These are phyloP conservation scores for Capniomyces stellatus DNA, from an alignment of 371 early-diverging fungal species.

Conservation along the genomic window DNA sequence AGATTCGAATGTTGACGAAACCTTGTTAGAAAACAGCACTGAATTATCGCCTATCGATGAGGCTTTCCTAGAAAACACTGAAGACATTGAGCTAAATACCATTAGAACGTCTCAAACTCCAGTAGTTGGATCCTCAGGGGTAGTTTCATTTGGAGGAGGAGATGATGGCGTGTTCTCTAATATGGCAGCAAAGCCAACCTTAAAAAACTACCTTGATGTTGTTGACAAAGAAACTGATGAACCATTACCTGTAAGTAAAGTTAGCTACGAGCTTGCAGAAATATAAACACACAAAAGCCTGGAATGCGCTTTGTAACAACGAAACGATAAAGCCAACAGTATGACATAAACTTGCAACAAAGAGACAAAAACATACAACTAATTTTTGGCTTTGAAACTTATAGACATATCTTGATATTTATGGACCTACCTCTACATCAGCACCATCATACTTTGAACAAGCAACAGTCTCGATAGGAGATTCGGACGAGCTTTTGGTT, in stretches of 20 bases:
- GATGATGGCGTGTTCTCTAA: constrained; percentile 27
- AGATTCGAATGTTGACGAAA: no score
- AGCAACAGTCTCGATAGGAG: constrained; percentile 21
- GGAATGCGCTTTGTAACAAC: background rate
- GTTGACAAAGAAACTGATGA: constrained; percentile 24
- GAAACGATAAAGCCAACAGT: background rate
- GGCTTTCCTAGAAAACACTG: background rate
- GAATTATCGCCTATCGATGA: no score
- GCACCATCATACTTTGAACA: constrained; percentile 29
- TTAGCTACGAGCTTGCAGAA: no score
- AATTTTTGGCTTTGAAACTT: no score
- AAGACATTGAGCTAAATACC: background rate
- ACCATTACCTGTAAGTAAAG: constrained; percentile 17
- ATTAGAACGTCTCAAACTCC: background rate
- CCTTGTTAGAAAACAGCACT: no score
- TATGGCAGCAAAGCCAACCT: constrained; percentile 24
- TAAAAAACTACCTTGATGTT: constrained; percentile 16
- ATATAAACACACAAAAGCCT: no score
- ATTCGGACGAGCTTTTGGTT: constrained; percentile 25
- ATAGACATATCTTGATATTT: constrained; percentile 26
- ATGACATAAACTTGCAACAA: background rate
- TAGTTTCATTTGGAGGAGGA: background rate
- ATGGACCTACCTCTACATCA: constrained; percentile 13
- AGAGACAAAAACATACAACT: no score
- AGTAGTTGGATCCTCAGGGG: background rate